Evolutionary conservation across 208 protist genomes (phyloP).

Genomic region (Strigomonas culicis): DNA sequence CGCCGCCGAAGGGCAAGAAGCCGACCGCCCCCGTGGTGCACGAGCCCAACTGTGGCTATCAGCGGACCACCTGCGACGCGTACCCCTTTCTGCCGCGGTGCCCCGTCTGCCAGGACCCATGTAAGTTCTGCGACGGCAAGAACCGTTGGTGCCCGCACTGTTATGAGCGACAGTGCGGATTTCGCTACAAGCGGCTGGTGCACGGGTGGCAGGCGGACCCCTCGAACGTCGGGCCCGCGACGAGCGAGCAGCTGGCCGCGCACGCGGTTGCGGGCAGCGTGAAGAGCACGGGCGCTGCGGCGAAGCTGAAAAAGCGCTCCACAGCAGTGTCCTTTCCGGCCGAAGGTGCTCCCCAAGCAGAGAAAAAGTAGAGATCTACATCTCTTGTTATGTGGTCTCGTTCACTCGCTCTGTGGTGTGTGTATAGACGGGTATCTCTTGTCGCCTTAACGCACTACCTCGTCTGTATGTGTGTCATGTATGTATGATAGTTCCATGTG

Average conservation of each 20-base stretch:
- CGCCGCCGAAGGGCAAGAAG: constrained; percentile 83
- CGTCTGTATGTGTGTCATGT: neutral
- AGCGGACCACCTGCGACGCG: constrained; percentile 75
- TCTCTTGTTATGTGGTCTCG: no score
- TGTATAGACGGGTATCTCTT: no score
- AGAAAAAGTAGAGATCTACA: no score
- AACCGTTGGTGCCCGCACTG: constrained; percentile 87
- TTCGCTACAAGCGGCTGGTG: constrained; percentile 75
- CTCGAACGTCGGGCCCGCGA: constrained; percentile 12
- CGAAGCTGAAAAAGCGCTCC: neutral
- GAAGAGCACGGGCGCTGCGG: neutral
- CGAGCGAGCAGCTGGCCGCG: neutral
- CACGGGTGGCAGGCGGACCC: constrained; percentile 33
- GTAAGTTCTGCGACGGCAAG: constrained; percentile 65
- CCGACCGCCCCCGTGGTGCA: constrained; percentile 46
- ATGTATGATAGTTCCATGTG: no score
- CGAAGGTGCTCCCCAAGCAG: no score
- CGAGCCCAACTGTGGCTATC: constrained; percentile 62
- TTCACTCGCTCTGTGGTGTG: no score
- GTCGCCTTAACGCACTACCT: no score
- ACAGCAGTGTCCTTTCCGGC: neutral
- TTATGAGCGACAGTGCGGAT: constrained; percentile 73
- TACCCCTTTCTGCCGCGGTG: constrained; percentile 82
- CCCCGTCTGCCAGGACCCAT: constrained; percentile 61
- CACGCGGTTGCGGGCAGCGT: constrained; percentile 17